These are phyloP conservation scores for Penicillium crustosum DNA, from an alignment of 2,329 filamentous ascomycete genomes.

Conservation along the genomic window DNA sequence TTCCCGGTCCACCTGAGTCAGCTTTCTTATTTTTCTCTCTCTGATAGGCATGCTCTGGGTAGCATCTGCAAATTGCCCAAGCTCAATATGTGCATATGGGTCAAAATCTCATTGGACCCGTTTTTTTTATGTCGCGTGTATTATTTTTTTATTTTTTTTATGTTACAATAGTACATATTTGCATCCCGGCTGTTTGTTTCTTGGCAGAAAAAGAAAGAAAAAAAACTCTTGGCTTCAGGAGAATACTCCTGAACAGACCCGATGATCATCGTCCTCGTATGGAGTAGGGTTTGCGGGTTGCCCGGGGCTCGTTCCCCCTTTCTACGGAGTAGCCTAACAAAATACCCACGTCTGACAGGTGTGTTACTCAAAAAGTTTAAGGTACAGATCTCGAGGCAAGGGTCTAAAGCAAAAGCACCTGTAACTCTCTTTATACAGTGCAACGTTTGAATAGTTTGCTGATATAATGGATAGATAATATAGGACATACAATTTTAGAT, in stretches of 20 bases:
- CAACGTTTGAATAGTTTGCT: background rate
- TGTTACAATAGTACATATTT: background rate
- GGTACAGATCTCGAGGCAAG: background rate
- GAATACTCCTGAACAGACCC: conserved; percentile 6
- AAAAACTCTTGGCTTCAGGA: conserved; percentile 4
- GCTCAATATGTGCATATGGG: background rate
- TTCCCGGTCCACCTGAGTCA: conserved; percentile 23
- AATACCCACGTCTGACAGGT: background rate
- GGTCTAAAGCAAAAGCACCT: background rate
- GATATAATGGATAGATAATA: no score
- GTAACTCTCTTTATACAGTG: background rate
- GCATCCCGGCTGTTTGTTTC: background rate
- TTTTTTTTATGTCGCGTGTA: background rate
- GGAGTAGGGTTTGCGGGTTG: background rate
- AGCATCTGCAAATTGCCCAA: background rate
- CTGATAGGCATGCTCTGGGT: background rate
- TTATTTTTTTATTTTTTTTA: background rate
- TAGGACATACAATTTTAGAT: background rate
- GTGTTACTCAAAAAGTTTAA: background rate
- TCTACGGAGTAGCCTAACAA: background rate
- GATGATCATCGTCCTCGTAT: conserved; percentile 9
- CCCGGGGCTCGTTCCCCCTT: background rate
- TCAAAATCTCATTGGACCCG: background rate
- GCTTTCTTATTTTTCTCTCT: background rate
- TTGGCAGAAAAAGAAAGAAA: conserved; percentile 1